These are phyloP conservation scores for Hypoxylon sp. DNA, from an alignment of 2,329 filamentous ascomycete species.

Conservation along the genomic window DNA sequence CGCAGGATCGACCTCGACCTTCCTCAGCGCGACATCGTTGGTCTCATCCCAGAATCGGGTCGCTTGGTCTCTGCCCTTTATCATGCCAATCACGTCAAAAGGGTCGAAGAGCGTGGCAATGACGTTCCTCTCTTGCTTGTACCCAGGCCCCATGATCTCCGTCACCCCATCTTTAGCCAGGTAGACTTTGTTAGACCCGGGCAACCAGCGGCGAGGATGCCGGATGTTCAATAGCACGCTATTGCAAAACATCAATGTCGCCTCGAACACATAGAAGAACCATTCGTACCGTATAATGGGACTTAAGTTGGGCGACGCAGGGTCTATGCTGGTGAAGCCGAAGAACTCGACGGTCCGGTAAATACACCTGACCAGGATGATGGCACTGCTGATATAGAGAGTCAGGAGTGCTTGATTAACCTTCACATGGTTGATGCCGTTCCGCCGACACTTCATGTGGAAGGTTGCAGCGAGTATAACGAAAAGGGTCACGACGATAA, in stretches of 20 bases:
- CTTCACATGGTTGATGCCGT: constrained; percentile 52
- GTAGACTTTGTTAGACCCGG: constrained; percentile 62
- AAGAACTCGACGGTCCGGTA: constrained; percentile 73
- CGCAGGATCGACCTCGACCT: constrained; percentile 2
- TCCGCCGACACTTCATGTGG: constrained; percentile 59
- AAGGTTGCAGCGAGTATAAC: constrained; percentile 62
- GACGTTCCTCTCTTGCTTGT: constrained; percentile 62
- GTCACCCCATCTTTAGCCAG: constrained; percentile 63
- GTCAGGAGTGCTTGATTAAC: constrained; percentile 58
- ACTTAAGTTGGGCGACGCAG: constrained; percentile 56
- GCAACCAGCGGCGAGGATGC: constrained; percentile 66
- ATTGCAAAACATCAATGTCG: constrained; percentile 65
- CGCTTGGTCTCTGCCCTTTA: constrained; percentile 52
- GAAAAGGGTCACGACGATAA: constrained; percentile 66
- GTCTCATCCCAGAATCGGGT: constrained; percentile 56
- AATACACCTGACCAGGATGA: constrained; percentile 68
- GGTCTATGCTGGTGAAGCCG: constrained; percentile 58
- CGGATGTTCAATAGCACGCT: constrained; percentile 63
- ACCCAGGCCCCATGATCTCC: constrained; percentile 64
- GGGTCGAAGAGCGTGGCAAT: constrained; percentile 59
- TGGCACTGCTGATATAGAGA: constrained; percentile 63
- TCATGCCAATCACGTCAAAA: constrained; percentile 56
- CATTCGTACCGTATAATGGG: constrained; percentile 68
- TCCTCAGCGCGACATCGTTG: constrained; percentile 16
- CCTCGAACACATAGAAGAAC: constrained; percentile 72